Conservation (phyloP, 2,329 filamentous ascomycete species). For the Microdochium trichocladiopsis region DNA sequence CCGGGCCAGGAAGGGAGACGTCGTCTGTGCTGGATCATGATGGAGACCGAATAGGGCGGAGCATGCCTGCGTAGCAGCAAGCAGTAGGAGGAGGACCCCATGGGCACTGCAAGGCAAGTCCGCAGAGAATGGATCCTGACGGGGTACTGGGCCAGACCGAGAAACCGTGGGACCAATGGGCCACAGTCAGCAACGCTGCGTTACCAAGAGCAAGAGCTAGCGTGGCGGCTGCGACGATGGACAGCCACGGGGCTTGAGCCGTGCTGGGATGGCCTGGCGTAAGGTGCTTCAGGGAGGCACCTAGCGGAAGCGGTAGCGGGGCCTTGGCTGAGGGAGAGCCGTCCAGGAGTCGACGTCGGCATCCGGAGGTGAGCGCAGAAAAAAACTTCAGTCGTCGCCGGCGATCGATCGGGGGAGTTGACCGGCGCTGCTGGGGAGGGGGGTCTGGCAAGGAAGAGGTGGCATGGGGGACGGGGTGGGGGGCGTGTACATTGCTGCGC, state of each 20-base stretch:
- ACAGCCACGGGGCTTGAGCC: not conserved
- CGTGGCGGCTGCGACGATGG: not conserved
- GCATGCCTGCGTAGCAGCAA: too few relatives aligned
- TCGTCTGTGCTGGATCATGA: too few relatives aligned
- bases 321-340: not conserved
- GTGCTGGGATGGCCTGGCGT: not conserved
- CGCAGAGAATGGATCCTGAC: too few relatives aligned
- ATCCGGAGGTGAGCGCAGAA: not conserved
- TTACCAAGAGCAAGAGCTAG: not conserved
- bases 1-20: too few relatives aligned
- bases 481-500: not conserved
- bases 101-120: too few relatives aligned
- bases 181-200: not conserved
- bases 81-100: too few relatives aligned
- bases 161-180: too few relatives aligned
- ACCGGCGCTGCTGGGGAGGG: too few relatives aligned
- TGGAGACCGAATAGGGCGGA: too few relatives aligned
- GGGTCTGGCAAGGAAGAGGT: not conserved
- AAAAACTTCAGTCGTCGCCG: not conserved
- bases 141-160: too few relatives aligned
- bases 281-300: not conserved
- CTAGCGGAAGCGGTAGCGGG: not conserved
- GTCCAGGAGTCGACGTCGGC: not conserved
- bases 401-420: not conserved
- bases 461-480: not conserved